These are phyloP conservation scores for Zymoseptoria tritici DNA, from an alignment of 2,329 filamentous ascomycete species.

Conservation along the genomic window DNA sequence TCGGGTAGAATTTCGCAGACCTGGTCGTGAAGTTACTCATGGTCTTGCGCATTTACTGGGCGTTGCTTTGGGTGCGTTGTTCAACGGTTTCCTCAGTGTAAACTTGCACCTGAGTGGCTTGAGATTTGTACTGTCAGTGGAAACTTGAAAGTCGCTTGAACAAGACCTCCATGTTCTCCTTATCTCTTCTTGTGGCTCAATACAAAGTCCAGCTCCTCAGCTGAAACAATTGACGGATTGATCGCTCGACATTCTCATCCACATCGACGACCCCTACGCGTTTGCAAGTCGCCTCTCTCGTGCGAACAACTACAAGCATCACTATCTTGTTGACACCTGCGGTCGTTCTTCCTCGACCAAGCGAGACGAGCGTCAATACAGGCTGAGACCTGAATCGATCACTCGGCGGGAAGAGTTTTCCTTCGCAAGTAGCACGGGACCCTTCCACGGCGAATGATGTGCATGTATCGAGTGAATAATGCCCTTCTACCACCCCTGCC, in stretches of 20 bases:
- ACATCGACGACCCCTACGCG: neutral
- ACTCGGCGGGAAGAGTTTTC: neutral
- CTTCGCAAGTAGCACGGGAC: neutral
- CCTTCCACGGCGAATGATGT: neutral
- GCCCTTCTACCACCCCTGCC: neutral
- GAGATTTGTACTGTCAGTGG: too few species aligned
- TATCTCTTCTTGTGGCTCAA: neutral
- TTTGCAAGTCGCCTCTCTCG: neutral
- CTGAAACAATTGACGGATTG: neutral
- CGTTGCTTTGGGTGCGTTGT: too few species aligned
- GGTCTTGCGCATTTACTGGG: too few species aligned
- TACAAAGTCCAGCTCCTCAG: neutral
- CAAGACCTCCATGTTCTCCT: too few species aligned
- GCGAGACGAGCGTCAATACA: neutral
- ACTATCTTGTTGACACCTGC: neutral
- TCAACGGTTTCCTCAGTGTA: too few species aligned
- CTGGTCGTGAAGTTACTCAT: neutral
- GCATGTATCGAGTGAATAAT: neutral
- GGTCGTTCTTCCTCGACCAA: neutral
- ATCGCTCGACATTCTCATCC: neutral
- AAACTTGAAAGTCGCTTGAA: too few species aligned
- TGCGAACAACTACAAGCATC: neutral
- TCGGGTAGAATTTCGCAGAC: neutral
- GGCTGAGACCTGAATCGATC: neutral
- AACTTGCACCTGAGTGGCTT: too few species aligned